phyloP scores from a whole-genome alignment of 2,329 filamentous ascomycete genomes.

The Trichophyton schoenleinii region DNA sequence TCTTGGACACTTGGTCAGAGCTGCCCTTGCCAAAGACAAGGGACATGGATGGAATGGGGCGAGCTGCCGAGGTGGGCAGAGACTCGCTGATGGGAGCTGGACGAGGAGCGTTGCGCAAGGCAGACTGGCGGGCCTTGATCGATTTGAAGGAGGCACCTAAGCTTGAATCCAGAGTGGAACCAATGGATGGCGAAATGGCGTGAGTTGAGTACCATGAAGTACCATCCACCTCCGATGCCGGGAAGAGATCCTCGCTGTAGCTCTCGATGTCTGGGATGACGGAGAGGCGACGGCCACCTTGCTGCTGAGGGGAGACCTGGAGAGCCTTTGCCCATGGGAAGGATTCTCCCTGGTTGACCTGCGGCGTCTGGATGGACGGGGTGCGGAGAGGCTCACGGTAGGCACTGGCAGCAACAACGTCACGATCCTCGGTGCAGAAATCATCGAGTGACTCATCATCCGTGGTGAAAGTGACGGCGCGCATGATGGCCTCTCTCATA shows the following conservation, averaged over 20 bases:
- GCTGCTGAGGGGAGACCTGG: conserved; percentile 58
- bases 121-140: conserved; percentile 39
- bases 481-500: conserved; percentile 63
- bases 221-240: conserved; percentile 54
- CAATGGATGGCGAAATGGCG: conserved; percentile 65
- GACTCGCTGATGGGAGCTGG: conserved; percentile 68
- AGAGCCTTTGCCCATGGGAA: conserved; percentile 94
- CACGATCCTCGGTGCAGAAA: conserved; percentile 74
- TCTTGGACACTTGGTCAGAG: conserved; percentile 78
- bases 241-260: conserved; percentile 76
- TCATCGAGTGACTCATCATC: conserved; percentile 85
- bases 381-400: conserved; percentile 93
- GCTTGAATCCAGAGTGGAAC: conserved; percentile 72
- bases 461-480: conserved; percentile 82
- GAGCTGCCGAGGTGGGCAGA: conserved; percentile 51
- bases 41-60: conserved; percentile 57
- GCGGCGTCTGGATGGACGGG: conserved; percentile 81
- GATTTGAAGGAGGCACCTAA: conserved; percentile 72
- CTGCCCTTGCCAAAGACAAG: conserved; percentile 63
- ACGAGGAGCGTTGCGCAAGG: conserved; percentile 38
- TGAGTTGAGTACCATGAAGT: conserved; percentile 66
- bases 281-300: conserved; percentile 68
- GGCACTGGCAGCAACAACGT: conserved; percentile 63
- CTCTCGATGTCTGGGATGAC: conserved; percentile 67
- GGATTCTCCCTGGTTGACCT: conserved; percentile 59